phyloP scores from a whole-genome alignment of 1,139 yeast genomes.

The Saccharomyces pastorianus region DNA sequence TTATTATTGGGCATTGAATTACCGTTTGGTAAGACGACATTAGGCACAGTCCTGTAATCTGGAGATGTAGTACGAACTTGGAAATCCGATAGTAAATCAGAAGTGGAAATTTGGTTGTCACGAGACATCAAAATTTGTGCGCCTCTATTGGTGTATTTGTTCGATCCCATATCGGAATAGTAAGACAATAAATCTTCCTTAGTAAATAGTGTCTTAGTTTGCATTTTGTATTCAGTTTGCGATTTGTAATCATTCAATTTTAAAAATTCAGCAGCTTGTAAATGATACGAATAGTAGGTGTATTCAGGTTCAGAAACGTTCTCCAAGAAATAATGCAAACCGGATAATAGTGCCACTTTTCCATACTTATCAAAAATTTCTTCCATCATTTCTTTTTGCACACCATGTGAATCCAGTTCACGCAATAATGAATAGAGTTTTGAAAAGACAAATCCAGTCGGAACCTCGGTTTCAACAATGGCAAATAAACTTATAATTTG shows the following conservation, averaged over 20 bases:
- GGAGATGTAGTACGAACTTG: conserved; percentile 5
- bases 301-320: conserved; percentile 14
- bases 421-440: conserved; percentile 20
- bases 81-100: conserved; percentile 18
- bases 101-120: conserved; percentile 15
- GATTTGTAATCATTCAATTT: conserved; percentile 21
- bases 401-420: conserved; percentile 10
- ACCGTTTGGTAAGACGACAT: not conserved
- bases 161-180: conserved; percentile 26
- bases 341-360: conserved; percentile 25
- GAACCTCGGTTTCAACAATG: conserved; percentile 18
- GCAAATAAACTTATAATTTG: conserved; percentile 13
- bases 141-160: conserved; percentile 26
- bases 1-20: conserved; percentile 3
- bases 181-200: conserved; percentile 26
- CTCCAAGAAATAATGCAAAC: conserved; percentile 25
- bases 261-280: conserved; percentile 25
- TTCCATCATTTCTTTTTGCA: conserved; percentile 17
- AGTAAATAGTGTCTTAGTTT: conserved; percentile 16
- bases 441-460: conserved; percentile 17
- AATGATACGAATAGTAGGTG: conserved; percentile 27
- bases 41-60: conserved; percentile 1
- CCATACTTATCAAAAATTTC: conserved; percentile 22
- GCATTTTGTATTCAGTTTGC: conserved; percentile 18
- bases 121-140: conserved; percentile 23